Conservation (phyloP, 2,329 filamentous ascomycete species). For the Trichoderma simmonsii region DNA sequence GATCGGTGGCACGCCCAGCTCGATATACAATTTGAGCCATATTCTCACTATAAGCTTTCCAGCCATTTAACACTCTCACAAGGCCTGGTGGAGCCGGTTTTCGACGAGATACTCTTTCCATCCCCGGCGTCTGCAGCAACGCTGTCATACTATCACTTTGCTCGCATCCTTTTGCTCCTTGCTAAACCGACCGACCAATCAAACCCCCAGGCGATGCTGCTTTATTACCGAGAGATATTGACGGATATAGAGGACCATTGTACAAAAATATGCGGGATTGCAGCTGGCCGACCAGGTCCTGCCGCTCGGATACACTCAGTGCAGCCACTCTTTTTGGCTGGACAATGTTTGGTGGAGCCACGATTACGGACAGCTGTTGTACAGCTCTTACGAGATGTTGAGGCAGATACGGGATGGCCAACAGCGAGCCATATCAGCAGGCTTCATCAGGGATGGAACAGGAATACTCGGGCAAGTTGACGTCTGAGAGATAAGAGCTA, state of each 20-base stretch:
- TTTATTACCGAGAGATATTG: not conserved
- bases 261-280: not conserved
- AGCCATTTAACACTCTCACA: constrained; percentile 2
- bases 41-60: constrained; percentile 4
- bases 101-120: not conserved
- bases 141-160: not conserved
- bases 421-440: not conserved
- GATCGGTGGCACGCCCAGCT: not conserved
- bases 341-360: constrained; percentile 6
- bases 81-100: not conserved
- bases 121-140: not conserved
- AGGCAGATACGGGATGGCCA: constrained; percentile 3
- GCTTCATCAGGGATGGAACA: not conserved
- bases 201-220: not conserved
- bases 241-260: not conserved
- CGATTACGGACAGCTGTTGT: not conserved
- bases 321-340: not conserved
- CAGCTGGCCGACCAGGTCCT: not conserved
- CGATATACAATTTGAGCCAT: not conserved
- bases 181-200: constrained; percentile 2
- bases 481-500: not conserved
- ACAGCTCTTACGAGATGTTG: not conserved
- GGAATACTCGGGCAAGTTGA: not conserved
- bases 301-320: not conserved
- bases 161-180: not conserved